phyloP scores from a whole-genome alignment of 2,329 filamentous ascomycete species.

The Pseudogymnoascus sp. region DNA sequence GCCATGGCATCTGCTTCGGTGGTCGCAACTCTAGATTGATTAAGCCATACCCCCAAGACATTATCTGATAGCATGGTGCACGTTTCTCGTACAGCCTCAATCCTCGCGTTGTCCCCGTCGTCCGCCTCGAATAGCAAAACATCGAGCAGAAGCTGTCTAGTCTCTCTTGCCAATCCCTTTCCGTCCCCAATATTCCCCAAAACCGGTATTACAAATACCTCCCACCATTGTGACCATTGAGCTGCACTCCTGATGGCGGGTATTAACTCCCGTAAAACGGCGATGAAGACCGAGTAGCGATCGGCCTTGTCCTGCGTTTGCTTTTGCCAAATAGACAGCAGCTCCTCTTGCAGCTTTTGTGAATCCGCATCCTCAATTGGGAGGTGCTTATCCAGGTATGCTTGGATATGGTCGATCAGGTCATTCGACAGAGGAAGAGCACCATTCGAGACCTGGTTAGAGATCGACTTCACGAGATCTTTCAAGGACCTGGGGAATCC shows the following conservation, averaged over 20 bases:
- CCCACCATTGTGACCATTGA: constrained; percentile 65
- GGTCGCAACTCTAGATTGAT: constrained; percentile 31
- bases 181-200: constrained; percentile 51
- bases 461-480: constrained; percentile 52
- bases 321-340: constrained; percentile 58
- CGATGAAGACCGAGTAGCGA: constrained; percentile 60
- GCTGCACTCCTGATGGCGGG: constrained; percentile 56
- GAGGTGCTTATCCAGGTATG: constrained; percentile 60
- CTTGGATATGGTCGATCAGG: constrained; percentile 52
- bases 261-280: constrained; percentile 55
- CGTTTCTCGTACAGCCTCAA: constrained; percentile 35
- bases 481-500: constrained; percentile 34
- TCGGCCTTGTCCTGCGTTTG: constrained; percentile 49
- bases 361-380: constrained; percentile 59
- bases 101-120: constrained; percentile 38
- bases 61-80: constrained; percentile 48
- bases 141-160: constrained; percentile 55
- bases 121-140: constrained; percentile 57
- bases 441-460: constrained; percentile 41
- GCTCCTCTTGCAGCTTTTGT: constrained; percentile 67
- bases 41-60: constrained; percentile 50
- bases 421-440: constrained; percentile 59
- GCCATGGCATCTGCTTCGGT: constrained; percentile 36
- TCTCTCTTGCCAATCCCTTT: constrained; percentile 56
- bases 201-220: constrained; percentile 50